Percentiles rank a stretch among this genome's conserved stretches.
phyloP scores from a whole-genome alignment of 139 green algal genomes.

The Zygnema cylindricum region DNA sequence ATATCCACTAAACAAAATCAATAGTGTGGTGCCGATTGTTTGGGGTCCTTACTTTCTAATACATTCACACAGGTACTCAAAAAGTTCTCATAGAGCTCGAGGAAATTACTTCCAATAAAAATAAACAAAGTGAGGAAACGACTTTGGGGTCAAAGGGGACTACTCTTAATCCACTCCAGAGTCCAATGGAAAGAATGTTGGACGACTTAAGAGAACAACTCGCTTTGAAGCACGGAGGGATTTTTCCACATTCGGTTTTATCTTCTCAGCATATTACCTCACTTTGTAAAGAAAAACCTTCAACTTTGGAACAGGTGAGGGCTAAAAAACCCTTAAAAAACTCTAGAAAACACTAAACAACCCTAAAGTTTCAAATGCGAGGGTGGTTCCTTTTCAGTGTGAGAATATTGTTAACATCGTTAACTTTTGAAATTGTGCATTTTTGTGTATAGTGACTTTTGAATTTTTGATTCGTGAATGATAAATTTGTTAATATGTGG shows the following conservation, averaged over 20 bases:
- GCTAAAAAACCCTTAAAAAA: not conserved
- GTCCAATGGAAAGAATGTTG: not conserved
- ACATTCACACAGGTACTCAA: not conserved
- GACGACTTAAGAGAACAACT: not conserved
- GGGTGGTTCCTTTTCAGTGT: not conserved
- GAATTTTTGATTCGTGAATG: not conserved
- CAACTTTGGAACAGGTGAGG: not conserved
- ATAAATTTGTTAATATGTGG: not conserved
- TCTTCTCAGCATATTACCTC: constrained; percentile 38
- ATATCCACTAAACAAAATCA: no score
- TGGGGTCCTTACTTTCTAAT: no score
- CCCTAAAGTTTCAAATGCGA: not conserved
- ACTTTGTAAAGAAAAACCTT: not conserved
- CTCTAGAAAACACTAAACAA: no score
- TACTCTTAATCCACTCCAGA: not conserved
- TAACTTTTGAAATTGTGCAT: not conserved
- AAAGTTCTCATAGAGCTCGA: not conserved
- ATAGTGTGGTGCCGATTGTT: no score
- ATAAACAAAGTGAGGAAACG: not conserved
- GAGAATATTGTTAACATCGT: not conserved
- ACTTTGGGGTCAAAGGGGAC: not conserved
- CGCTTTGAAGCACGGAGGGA: constrained; percentile 20
- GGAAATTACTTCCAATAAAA: not conserved
- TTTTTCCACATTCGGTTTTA: constrained; percentile 41
- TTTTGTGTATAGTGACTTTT: not conserved